Conservation (phyloP, 2,329 filamentous ascomycete genomes). For the Ascochyta pisi region DNA sequence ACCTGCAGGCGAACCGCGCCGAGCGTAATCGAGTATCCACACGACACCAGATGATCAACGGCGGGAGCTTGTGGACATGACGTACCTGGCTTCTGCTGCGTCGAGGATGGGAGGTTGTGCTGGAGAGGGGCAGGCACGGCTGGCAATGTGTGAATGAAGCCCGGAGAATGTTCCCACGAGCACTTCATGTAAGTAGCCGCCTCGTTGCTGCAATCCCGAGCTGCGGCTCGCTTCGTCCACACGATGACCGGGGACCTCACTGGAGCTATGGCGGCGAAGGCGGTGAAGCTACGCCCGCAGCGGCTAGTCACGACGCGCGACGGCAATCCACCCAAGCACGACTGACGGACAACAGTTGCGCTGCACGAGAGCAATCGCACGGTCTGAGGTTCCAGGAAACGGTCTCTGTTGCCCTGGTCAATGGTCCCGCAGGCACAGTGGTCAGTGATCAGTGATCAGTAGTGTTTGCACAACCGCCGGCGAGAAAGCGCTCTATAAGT, state of each 20-base stretch:
- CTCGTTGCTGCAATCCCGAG: slow-evolving; percentile 26
- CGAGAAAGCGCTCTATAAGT: slow-evolving; percentile 28
- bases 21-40: slow-evolving; percentile 17
- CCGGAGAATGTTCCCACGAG: slow-evolving; percentile 13
- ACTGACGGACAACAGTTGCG: neutral
- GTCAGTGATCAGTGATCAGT: slow-evolving; percentile 19
- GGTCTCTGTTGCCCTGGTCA: neutral
- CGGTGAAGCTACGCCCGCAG: slow-evolving; percentile 19
- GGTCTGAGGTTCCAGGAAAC: neutral
- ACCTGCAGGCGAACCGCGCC: slow-evolving; percentile 17
- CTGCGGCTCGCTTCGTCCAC: slow-evolving; percentile 18
- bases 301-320: slow-evolving; percentile 24
- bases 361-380: neutral
- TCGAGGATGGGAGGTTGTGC: neutral
- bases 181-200: slow-evolving; percentile 42
- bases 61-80: slow-evolving; percentile 13
- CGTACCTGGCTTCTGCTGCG: slow-evolving; percentile 12
- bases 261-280: slow-evolving; percentile 23
- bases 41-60: slow-evolving; percentile 18
- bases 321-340: slow-evolving; percentile 6
- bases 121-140: neutral
- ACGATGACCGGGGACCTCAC: slow-evolving; percentile 21
- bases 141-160: slow-evolving; percentile 1
- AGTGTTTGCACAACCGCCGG: slow-evolving; percentile 10
- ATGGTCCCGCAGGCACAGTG: slow-evolving; percentile 8